Base-by-base conservation (phyloP, 1,284 basidiomycete genomes). In the Thelephora terrestris region DNA sequence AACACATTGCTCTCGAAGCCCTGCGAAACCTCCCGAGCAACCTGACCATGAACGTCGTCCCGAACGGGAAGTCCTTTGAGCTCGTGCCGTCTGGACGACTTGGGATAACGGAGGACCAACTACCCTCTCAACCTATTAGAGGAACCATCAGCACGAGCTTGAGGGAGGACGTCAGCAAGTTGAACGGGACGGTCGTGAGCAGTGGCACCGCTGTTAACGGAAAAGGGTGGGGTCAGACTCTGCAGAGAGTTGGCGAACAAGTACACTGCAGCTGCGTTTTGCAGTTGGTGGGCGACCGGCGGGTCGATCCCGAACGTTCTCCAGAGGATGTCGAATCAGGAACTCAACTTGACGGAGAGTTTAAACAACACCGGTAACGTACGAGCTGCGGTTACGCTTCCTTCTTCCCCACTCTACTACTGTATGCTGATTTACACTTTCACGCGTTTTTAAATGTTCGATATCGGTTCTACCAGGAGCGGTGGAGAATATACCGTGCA, bases 1-100 rank as follows among this genome's bases (percentile, higher is more conserved):
- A n/a, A 86, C 83, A 90, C 63, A 86, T 94, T 55, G 70, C 80
- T 12, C 75, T 95, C 47, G 73, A 85, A 54, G 91, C 92, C 0
- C 76, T 96, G 16, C 74, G 78, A 39, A 75, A 74, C 10, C 64
- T 92, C 7, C 89, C 89, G 0, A 60, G 75, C 4, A 86, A 86
- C 59, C 59, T 91, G 24, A 78, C 84, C 0, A 66, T 62, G 4
- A 69, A 67, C 3, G 25, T 73, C 4, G 61, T 81, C 4, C 81
- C 81, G 4, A 70, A 73, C 27, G 66, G 76, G 43, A 79, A 79
- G 2, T 74, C 79, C 1, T 94, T 80, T 61, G 65, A 69, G 29
- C 71, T 91, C 25, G 67, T 95, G 21, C 85, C 91, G 0, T 39
- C 70, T 0, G 81, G 82, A 27, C 92, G 95, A 61, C 72, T 95